Evolutionary conservation across 179 eudicot genomes (phyloP).

Genomic region (Carnegiea gigantea): DNA sequence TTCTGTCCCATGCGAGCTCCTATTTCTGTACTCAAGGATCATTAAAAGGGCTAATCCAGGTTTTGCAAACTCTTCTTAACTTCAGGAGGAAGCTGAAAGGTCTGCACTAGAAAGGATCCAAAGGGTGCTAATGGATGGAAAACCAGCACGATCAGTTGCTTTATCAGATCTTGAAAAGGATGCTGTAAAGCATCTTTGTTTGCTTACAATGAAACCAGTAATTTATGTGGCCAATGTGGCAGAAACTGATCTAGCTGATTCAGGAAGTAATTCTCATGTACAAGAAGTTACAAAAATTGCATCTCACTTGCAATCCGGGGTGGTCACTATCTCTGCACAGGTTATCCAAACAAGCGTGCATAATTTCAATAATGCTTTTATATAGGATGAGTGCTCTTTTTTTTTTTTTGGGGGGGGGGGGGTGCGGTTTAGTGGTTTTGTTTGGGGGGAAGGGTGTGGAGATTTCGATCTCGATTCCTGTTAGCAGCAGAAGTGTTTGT

Average conservation of each 20-base stretch:
- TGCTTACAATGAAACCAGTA: slow-evolving; percentile 91
- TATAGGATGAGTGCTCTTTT: background rate
- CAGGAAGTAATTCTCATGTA: slow-evolving; percentile 70
- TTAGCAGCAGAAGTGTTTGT: background rate
- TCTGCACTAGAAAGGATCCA: slow-evolving; percentile 78
- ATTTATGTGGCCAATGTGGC: slow-evolving; percentile 95
- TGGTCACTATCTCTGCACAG: slow-evolving; percentile 95
- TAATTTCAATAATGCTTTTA: background rate
- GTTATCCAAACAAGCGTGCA: slow-evolving; percentile 28
- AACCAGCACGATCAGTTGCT: slow-evolving; percentile 92
- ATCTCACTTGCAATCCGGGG: slow-evolving; percentile 75
- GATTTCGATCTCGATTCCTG: background rate
- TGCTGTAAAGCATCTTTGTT: slow-evolving; percentile 81
- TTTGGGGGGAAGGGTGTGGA: background rate
- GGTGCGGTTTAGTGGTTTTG: too few species aligned
- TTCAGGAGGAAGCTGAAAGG: slow-evolving; percentile 97
- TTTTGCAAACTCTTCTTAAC: slow-evolving; percentile 23
- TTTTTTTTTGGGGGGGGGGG: too few species aligned
- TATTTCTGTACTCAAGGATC: background rate
- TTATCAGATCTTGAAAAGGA: slow-evolving; percentile 81
- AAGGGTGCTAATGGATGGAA: slow-evolving; percentile 81
- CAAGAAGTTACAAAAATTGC: slow-evolving; percentile 74
- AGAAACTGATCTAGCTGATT: slow-evolving; percentile 88
- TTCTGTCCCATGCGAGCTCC: background rate
- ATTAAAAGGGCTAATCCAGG: background rate